Percentiles rank a stretch among this genome's conserved stretches.
Evolutionary conservation across 345 rosid species (phyloP).

Genomic region (Boechera divaricarpa): DNA sequence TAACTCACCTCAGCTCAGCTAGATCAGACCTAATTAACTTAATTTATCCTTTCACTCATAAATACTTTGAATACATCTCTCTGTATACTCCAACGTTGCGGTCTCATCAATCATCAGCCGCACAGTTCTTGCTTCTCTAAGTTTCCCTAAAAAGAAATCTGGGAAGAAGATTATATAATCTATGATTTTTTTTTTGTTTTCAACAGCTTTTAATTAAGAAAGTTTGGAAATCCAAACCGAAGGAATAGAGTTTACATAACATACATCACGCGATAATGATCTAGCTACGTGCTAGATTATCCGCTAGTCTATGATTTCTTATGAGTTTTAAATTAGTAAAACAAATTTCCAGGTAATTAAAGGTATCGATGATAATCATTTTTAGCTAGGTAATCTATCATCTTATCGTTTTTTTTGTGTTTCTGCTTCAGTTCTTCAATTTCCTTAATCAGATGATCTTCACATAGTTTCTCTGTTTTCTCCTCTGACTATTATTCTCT

Average conservation of each 20-base stretch:
- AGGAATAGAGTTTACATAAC: too few species aligned
- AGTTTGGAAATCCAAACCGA: too few species aligned
- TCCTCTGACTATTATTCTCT: background rate
- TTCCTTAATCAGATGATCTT: background rate
- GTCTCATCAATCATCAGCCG: slow-evolving; percentile 3
- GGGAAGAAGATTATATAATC: background rate
- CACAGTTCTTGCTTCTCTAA: background rate
- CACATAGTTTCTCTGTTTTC: background rate
- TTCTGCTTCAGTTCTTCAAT: slow-evolving; percentile 16
- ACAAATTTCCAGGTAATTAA: background rate
- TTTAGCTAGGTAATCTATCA: background rate
- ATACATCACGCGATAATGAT: too few species aligned
- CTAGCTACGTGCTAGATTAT: too few species aligned
- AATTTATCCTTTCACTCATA: background rate
- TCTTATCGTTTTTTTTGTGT: background rate
- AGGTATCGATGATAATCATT: background rate
- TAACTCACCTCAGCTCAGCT: background rate
- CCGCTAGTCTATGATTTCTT: background rate
- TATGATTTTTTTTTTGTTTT: background rate
- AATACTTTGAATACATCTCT: background rate
- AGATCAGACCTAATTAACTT: background rate
- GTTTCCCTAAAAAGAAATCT: background rate
- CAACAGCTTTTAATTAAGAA: too few species aligned
- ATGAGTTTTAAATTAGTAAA: background rate
- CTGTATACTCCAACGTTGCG: background rate